These are phyloP conservation scores for Gamarada debralockiae DNA, from an alignment of 495 filamentous ascomycete species.

Conservation along the genomic window DNA sequence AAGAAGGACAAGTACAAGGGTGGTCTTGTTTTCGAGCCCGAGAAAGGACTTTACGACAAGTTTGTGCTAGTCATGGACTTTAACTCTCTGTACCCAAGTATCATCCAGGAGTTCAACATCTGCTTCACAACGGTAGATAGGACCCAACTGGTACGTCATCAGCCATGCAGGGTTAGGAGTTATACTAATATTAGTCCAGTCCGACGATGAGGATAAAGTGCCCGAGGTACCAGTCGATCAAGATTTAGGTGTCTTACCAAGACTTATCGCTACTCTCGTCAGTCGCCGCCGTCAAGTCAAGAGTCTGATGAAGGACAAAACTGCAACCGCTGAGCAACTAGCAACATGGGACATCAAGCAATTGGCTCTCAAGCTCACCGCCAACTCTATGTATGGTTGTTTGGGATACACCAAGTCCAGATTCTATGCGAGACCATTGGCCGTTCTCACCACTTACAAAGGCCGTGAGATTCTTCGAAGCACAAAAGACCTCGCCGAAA, in stretches of 20 bases:
- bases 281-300: conserved; percentile 86
- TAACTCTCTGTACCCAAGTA: conserved; percentile 97
- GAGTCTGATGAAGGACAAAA: conserved; percentile 91
- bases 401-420: conserved; percentile 92
- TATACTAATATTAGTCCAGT: conserved; percentile 37
- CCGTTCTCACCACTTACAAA: conserved; percentile 94
- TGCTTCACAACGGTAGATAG: conserved; percentile 97
- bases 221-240: conserved; percentile 64
- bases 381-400: conserved; percentile 99
- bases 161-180: neutral
- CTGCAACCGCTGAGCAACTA: conserved; percentile 78
- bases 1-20: conserved; percentile 99
- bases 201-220: conserved; percentile 76
- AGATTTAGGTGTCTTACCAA: conserved; percentile 77
- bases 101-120: conserved; percentile 99
- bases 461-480: conserved; percentile 95
- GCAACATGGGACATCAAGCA: conserved; percentile 98
- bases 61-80: conserved; percentile 99
- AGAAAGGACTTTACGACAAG: conserved; percentile 95
- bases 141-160: conserved; percentile 49
- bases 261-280: conserved; percentile 86
- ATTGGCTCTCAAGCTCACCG: conserved; percentile 91
- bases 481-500: conserved; percentile 92
- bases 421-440: conserved; percentile 93
- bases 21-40: conserved; percentile 95